Evolutionary conservation across 2,329 filamentous ascomycete genomes (phyloP), one percentile per base, ranked within the genome.

Genomic region (Erysiphe pulchra): DNA sequence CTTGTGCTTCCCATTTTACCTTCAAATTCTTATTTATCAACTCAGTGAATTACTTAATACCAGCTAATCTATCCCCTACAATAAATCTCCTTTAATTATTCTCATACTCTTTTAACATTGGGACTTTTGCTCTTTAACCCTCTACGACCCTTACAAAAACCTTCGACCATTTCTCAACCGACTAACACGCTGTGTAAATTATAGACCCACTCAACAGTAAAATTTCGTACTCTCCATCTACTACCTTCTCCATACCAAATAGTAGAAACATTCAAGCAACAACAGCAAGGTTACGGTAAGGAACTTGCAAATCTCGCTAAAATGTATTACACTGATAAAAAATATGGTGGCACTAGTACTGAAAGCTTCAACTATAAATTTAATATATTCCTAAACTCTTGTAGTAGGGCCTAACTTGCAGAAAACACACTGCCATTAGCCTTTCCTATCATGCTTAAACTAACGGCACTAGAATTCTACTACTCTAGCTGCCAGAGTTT

Each of bases 301-400:
- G 32, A 38, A 38, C 16, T 17, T 16, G 36, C 14, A 38, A 38
- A 38, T 38, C 16, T 38, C 14, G 13, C 42, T 18, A 33, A 44
- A 36, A n/a, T 44, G 11, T 44, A 33, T 17, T 34, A 33, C 31
- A 13, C 14, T 7, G 28, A 28, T 28, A n/a, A 34, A n/a, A 44
- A 44, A 18, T 44, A 33, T 20, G 11, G 30, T 24, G 42, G 42
- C 28, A 20, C 13, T 8, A 34, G 17, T 34, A 33, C n/a, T 8
- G 43, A 45, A 16, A 45, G 33, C 18, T 45, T 45, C 16, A 30
- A 14, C 17, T 45, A 37, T 16, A 45, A 45, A 45, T 38, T 45
- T 30, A 38, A 13, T 9, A 28, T 30, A 10, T 45, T 37, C 16
- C 24, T 37, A 2, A 17, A 45, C n/a, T 28, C 18, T 13, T 34